Evolutionary conservation across 441 rosid species (phyloP).

Genomic region (Manihot esculenta): DNA sequence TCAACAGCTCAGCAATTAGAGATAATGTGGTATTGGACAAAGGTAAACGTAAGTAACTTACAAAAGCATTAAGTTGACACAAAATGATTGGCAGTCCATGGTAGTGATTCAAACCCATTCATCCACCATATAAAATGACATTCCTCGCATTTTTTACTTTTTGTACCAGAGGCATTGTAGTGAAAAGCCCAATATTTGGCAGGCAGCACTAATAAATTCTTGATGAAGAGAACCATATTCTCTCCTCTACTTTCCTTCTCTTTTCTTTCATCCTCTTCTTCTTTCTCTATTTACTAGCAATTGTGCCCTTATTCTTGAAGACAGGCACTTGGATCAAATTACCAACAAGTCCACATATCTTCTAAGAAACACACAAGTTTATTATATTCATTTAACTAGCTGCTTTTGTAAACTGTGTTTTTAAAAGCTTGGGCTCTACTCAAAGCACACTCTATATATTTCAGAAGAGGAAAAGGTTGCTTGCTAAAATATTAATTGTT

Average conservation of each 20-base stretch:
- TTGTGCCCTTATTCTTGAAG: not conserved
- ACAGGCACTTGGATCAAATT: not conserved
- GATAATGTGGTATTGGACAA: not conserved
- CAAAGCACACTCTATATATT: not conserved
- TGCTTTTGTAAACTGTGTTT: not conserved
- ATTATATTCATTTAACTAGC: not conserved
- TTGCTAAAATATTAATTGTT: not conserved
- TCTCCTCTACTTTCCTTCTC: not conserved
- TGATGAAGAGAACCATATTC: not conserved
- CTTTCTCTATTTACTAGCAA: not conserved
- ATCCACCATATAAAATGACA: too few relatives aligned
- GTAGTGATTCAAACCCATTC: not conserved
- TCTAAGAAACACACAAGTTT: not conserved
- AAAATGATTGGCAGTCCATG: not conserved
- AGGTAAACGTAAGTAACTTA: too few relatives aligned
- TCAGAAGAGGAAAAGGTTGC: not conserved
- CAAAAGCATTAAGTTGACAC: not conserved
- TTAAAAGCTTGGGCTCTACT: not conserved
- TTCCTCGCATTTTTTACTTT: too few relatives aligned
- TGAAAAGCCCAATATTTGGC: too few relatives aligned
- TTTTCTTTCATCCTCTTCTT: too few relatives aligned
- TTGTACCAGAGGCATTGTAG: too few relatives aligned
- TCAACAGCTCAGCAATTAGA: not conserved
- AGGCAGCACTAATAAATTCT: too few relatives aligned
- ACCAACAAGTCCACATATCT: not conserved